Percentiles rank a stretch among this genome's conserved stretches.
These are phyloP conservation scores for Cyberlindnera amylophila DNA, from an alignment of 805 yeast species.

Conservation along the genomic window DNA sequence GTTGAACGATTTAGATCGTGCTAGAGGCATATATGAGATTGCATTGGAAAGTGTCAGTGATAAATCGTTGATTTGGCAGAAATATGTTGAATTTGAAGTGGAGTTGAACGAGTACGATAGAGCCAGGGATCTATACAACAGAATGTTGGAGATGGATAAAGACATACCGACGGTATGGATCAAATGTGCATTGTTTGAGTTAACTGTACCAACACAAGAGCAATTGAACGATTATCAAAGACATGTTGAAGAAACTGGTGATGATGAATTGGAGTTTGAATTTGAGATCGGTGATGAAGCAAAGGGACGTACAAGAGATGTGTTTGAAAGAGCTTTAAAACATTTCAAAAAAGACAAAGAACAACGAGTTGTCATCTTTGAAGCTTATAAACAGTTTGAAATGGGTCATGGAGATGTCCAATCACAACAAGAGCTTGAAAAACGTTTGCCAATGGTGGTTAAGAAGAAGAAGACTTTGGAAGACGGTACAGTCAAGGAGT, in stretches of 20 bases:
- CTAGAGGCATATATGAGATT: constrained; percentile 57
- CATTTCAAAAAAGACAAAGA: constrained; percentile 40
- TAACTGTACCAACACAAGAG: constrained; percentile 53
- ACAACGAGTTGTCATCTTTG: constrained; percentile 49
- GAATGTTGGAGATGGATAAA: constrained; percentile 32
- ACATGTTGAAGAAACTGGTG: constrained; percentile 25
- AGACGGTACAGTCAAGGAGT: constrained; percentile 50
- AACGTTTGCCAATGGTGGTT: constrained; percentile 52
- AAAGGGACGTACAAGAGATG: constrained; percentile 44
- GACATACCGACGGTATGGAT: constrained; percentile 50
- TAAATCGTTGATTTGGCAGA: constrained; percentile 29
- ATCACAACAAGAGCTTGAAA: constrained; percentile 33
- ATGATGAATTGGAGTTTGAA: constrained; percentile 46
- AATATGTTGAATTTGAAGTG: constrained; percentile 54
- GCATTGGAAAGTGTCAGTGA: constrained; percentile 34
- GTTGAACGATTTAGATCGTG: constrained; percentile 66
- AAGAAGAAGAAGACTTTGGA: constrained; percentile 38
- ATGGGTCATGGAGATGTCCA: constrained; percentile 49
- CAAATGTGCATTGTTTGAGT: constrained; percentile 66
- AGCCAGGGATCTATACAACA: constrained; percentile 50
- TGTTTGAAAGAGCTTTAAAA: constrained; percentile 53
- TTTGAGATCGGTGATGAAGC: constrained; percentile 50
- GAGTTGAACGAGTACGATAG: constrained; percentile 54
- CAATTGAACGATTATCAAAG: constrained; percentile 39
- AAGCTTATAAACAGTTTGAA: constrained; percentile 67